These are phyloP conservation scores for Globisporangium spiculum DNA, from an alignment of 352 stramenopile species.

Conservation along the genomic window DNA sequence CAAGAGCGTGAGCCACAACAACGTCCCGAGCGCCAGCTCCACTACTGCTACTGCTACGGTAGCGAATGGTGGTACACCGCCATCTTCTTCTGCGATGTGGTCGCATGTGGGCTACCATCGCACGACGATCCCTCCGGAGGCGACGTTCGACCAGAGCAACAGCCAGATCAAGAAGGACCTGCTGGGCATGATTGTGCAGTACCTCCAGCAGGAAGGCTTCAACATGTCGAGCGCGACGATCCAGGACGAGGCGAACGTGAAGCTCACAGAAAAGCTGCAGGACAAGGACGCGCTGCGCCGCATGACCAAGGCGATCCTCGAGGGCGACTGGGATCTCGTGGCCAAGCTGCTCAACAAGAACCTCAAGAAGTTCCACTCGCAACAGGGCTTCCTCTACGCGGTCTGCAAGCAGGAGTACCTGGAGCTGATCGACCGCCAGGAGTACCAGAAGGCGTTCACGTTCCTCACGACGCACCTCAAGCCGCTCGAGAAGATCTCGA, in stretches of 20 bases:
- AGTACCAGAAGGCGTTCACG: slow-evolving; percentile 89
- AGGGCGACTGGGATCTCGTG: slow-evolving; percentile 86
- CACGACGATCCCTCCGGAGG: slow-evolving; percentile 74
- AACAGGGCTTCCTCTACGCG: slow-evolving; percentile 86
- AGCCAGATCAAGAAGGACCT: slow-evolving; percentile 83
- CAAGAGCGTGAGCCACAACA: slow-evolving; percentile 21
- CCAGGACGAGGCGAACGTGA: slow-evolving; percentile 87
- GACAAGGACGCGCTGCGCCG: slow-evolving; percentile 72
- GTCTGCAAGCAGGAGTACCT: slow-evolving; percentile 89
- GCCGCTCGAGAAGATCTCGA: slow-evolving; percentile 80
- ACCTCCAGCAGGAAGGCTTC: slow-evolving; percentile 81
- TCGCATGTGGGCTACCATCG: slow-evolving; percentile 80
- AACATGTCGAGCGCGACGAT: slow-evolving; percentile 80
- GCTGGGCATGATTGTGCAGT: slow-evolving; percentile 85
- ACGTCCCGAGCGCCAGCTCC: neutral
- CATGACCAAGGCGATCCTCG: slow-evolving; percentile 70
- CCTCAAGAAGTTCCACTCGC: slow-evolving; percentile 76
- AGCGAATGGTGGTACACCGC: neutral
- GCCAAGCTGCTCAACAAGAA: slow-evolving; percentile 81
- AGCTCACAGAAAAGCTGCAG: slow-evolving; percentile 65
- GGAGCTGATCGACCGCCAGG: slow-evolving; percentile 84
- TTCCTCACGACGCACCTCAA: slow-evolving; percentile 89
- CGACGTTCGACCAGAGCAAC: slow-evolving; percentile 73
- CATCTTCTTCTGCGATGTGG: slow-evolving; percentile 35
- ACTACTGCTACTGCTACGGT: neutral